A percentile compares a stretch with the other conserved stretches of the same genome.
These are phyloP conservation scores for Aspergillus saccharolyticus DNA, from an alignment of 495 filamentous ascomycete genomes.

Conservation along the genomic window DNA sequence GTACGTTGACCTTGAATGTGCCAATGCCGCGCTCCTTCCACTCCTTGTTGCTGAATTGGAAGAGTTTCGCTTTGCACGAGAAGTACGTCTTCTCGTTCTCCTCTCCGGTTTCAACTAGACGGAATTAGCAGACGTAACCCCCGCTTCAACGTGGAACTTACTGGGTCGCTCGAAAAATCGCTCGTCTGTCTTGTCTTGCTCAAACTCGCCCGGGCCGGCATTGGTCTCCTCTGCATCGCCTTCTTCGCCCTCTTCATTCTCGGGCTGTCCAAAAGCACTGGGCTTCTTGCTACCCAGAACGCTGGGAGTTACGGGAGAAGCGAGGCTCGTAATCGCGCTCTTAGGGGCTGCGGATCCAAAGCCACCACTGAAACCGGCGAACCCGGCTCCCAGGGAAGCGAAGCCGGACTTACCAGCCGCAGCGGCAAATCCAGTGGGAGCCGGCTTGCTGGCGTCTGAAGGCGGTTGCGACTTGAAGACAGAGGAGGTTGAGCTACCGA, in stretches of 20 bases:
- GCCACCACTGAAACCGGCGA: conserved; percentile 51
- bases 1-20: conserved; percentile 76
- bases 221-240: conserved; percentile 43
- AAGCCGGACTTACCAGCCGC: conserved; percentile 29
- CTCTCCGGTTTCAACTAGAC: conserved; percentile 69
- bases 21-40: conserved; percentile 88
- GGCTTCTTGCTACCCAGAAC: conserved; percentile 51
- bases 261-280: conserved; percentile 67
- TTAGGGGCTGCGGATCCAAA: conserved; percentile 45
- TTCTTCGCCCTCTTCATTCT: conserved; percentile 55
- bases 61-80: conserved; percentile 71
- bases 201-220: conserved; percentile 44
- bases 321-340: conserved; percentile 62
- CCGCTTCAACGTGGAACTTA: conserved; percentile 32
- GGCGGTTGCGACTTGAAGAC: conserved; percentile 31
- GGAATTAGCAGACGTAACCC: neutral
- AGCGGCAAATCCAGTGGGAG: conserved; percentile 31
- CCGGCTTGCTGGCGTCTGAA: conserved; percentile 17
- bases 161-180: conserved; percentile 63
- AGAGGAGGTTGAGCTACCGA: conserved; percentile 39
- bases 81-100: conserved; percentile 57
- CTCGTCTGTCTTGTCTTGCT: conserved; percentile 55
- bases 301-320: conserved; percentile 52
- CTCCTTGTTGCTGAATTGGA: conserved; percentile 60
- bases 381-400: conserved; percentile 34